Conservation (phyloP, 192 early-diverging fungal species). For the Mortierella alpina region DNA sequence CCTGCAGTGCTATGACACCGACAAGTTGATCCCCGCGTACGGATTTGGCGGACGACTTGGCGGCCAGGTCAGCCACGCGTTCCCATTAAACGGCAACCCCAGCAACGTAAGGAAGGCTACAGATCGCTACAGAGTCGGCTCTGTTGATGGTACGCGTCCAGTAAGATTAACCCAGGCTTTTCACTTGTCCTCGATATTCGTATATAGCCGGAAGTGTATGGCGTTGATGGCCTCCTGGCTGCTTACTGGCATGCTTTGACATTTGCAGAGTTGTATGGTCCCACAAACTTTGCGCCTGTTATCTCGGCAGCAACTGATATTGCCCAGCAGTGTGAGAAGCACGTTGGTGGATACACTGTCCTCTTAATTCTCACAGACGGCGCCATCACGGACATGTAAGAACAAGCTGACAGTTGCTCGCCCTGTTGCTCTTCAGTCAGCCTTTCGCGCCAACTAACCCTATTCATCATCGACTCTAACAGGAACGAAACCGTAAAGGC, state of each 20-base stretch:
- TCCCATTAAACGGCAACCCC: conserved; percentile 57
- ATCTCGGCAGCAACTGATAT: conserved; percentile 13
- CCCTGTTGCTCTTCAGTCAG: background rate
- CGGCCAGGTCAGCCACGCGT: conserved; percentile 57
- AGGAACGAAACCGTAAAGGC: conserved; percentile 57
- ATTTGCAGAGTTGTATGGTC: conserved; percentile 57
- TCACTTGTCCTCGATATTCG: conserved; percentile 7
- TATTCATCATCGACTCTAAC: background rate
- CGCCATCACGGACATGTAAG: conserved; percentile 40
- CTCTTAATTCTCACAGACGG: conserved; percentile 43
- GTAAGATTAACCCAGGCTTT: no score
- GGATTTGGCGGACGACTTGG: conserved; percentile 66
- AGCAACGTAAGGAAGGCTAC: conserved; percentile 26
- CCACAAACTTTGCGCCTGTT: conserved; percentile 67
- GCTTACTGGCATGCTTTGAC: conserved; percentile 56
- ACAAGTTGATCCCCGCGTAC: conserved; percentile 61
- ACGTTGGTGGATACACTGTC: conserved; percentile 7
- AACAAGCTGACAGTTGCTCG: background rate
- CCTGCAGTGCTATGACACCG: conserved; percentile 62
- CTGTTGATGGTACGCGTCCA: background rate
- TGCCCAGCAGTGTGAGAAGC: conserved; percentile 1
- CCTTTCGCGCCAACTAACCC: background rate
- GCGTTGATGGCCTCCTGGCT: conserved; percentile 60
- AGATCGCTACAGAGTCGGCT: background rate
- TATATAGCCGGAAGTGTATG: conserved; percentile 62